Evolutionary conservation across 495 filamentous ascomycete genomes (phyloP).

Genomic region (Daldinia childiae): DNA sequence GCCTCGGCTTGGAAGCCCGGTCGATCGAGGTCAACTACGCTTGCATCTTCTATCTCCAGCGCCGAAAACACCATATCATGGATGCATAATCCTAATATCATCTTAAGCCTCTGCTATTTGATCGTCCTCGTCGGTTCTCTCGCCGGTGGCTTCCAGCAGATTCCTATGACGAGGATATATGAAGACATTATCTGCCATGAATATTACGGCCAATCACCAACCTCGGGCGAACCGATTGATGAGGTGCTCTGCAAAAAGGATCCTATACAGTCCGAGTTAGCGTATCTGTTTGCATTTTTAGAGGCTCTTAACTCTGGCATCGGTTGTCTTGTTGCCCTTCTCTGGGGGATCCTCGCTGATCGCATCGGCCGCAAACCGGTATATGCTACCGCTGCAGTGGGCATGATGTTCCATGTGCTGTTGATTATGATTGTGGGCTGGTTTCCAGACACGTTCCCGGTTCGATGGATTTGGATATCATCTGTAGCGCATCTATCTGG

Average conservation of each 20-base stretch:
- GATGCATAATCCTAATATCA: slow-evolving; percentile 6
- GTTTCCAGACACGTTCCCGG: slow-evolving; percentile 56
- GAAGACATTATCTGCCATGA: slow-evolving; percentile 53
- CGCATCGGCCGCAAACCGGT: slow-evolving; percentile 58
- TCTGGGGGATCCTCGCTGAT: slow-evolving; percentile 45
- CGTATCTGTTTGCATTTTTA: slow-evolving; percentile 46
- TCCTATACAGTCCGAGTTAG: slow-evolving; percentile 48
- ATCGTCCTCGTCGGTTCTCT: slow-evolving; percentile 30
- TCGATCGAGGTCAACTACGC: slow-evolving; percentile 29
- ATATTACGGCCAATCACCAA: slow-evolving; percentile 43
- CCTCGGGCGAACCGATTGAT: slow-evolving; percentile 40
- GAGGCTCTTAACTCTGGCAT: slow-evolving; percentile 36
- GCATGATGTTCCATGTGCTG: slow-evolving; percentile 47
- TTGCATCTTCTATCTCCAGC: slow-evolving; percentile 16
- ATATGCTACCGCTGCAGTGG: slow-evolving; percentile 48
- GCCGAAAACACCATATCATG: slow-evolving; percentile 8
- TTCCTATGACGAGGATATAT: slow-evolving; percentile 48
- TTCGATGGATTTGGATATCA: slow-evolving; percentile 63
- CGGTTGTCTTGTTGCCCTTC: slow-evolving; percentile 39
- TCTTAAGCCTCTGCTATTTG: slow-evolving; percentile 28
- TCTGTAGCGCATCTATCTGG: slow-evolving; percentile 62
- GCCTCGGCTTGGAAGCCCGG: slow-evolving; percentile 26
- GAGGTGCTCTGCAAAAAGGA: slow-evolving; percentile 50
- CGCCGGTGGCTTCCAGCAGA: slow-evolving; percentile 37
- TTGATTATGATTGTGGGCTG: slow-evolving; percentile 52